Evolutionary conservation across 164 flowering plant genomes (phyloP), one percentile per base, ranked within the genome.

Genomic region (Berberis thunbergii): DNA sequence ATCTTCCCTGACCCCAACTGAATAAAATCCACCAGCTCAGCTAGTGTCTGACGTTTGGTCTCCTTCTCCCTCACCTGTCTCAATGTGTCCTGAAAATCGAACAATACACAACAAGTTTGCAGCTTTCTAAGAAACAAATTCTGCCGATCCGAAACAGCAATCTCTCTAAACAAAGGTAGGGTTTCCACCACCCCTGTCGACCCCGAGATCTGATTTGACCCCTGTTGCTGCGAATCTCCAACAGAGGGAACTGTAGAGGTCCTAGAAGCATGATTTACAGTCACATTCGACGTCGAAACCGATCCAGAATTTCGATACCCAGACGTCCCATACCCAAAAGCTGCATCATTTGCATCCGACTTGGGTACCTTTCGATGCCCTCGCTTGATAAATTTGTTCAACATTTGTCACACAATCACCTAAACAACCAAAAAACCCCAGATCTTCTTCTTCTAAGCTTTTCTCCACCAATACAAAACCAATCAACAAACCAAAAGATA

Each of bases 321-420:
- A 42, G 69, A 45, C 26, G 65, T 9, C 45, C 52, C 64, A 59
- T 49, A 39, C 0, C 59, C 67, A 53, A 45, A 61, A 50, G 64
- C 69, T 10, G 73, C 58, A 46, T 76, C 83, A 10, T 60, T 59
- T 7, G 66, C 54, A 57, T 74, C 82, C 0, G 74, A 62, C 53
- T 81, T 81, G 12, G 82, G 61, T 40, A 44, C 45, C 72, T 81
- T 83, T 12, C 69, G 69, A 49, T 72, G 72, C 40, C 85, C 82
- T 8, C 78, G 79, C 64, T 81, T 83, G 8, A 79, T 81, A 49
- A 83, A 70, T 49, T 78, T 82, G 67, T 77, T 71, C 6, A 83
- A 80, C 87, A 83, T 83, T 39, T 69, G 66, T 2, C 43, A 41
- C 40, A 7, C 41, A 2, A 2, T 10, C 45, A 45, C 26, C 26